A percentile compares a stretch with the other conserved stretches of the same genome.
These are phyloP conservation scores for Cutaneotrichosporon sp. DNA, from an alignment of 1,284 basidiomycete species.

Conservation along the genomic window DNA sequence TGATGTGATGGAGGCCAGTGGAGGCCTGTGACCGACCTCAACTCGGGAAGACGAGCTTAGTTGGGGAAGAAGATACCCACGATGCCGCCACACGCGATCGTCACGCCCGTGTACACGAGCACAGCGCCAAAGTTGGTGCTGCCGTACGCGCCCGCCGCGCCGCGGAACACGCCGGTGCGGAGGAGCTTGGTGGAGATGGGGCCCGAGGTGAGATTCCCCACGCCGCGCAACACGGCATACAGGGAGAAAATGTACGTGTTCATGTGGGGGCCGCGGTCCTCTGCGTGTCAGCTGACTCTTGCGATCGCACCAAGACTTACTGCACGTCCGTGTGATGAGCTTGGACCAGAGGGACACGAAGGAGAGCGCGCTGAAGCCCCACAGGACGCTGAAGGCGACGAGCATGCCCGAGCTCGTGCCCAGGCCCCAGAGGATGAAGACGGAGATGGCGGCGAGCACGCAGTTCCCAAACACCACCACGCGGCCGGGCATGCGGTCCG, in stretches of 20 bases:
- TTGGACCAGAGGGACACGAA: too few relatives aligned
- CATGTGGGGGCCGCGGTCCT: slow-evolving; percentile 41
- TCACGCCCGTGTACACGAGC: slow-evolving; percentile 38
- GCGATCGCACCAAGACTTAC: slow-evolving; percentile 43
- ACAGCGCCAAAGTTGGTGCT: slow-evolving; percentile 42
- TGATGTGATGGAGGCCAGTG: too few relatives aligned
- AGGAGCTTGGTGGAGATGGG: slow-evolving; percentile 44
- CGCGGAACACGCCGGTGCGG: slow-evolving; percentile 23
- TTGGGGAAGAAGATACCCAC: slow-evolving; percentile 25
- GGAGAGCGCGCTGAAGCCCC: slow-evolving; percentile 37
- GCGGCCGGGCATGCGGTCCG: slow-evolving; percentile 42
- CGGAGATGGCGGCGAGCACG: slow-evolving; percentile 39
- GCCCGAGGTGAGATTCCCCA: slow-evolving; percentile 51
- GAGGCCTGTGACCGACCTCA: too few relatives aligned
- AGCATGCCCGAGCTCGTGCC: slow-evolving; percentile 38
- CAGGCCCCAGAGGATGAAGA: slow-evolving; percentile 53
- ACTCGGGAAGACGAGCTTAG: too few relatives aligned
- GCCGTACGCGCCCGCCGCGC: slow-evolving; percentile 47
- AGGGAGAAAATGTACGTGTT: slow-evolving; percentile 47
- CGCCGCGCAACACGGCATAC: slow-evolving; percentile 47
- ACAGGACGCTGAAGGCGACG: slow-evolving; percentile 38
- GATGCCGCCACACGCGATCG: slow-evolving; percentile 27
- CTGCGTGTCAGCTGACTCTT: slow-evolving; percentile 31
- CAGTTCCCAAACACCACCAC: slow-evolving; percentile 44
- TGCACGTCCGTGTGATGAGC: slow-evolving; percentile 45